Base-by-base conservation (phyloP, 306 rosid genomes). In the Casuarina glauca region DNA sequence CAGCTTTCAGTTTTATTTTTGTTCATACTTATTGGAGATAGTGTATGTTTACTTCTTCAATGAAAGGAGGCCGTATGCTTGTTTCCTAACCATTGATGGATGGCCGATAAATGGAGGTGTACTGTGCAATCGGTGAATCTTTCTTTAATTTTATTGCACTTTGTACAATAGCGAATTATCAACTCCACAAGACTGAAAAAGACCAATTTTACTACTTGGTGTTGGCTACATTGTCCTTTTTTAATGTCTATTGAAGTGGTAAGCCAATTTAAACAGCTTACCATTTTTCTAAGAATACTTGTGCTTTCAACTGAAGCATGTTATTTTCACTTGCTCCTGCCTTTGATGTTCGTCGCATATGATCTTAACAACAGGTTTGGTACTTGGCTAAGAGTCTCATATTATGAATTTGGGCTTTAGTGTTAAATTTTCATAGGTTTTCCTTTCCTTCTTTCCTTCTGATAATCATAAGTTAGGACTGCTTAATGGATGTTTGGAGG, bases 401-500 rank as follows among this genome's bases (percentile, higher is more conserved):
- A 3, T 8, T 12, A 4, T 35, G 7, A 9, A 42, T 66, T 41
- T 17, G 32, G 48, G 48, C 35, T 41, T 66, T 39, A 39, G 15
- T 9, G 12, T 39, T 64, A 3, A 39, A 64, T 64, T 13, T 15
- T 38, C 16, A 15, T 39, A 41, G 32, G 11, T 41, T 66, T 66
- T n/a, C 26, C 70, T 41, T 15, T 15, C 71, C 13, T 39, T 4
- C 70, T 41, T 15, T 15, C 71, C 13, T 39, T 4, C 42, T 41
- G 50, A 41, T 66, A 41, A 17, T 66, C 50, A 41, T 16, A 66
- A 17, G 70, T 66, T 8, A 16, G 32, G 42, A 62, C 19, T 11
- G 42, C 46, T 66, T 66, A 17, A 15, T 39, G 70, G 49, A 66
- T 66, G 70, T 42, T 66, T 17, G 70, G 38, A 17, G 70, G 70